Evolutionary conservation across 139 green algal genomes (phyloP).

Genomic region (Micromonas pusilla): DNA sequence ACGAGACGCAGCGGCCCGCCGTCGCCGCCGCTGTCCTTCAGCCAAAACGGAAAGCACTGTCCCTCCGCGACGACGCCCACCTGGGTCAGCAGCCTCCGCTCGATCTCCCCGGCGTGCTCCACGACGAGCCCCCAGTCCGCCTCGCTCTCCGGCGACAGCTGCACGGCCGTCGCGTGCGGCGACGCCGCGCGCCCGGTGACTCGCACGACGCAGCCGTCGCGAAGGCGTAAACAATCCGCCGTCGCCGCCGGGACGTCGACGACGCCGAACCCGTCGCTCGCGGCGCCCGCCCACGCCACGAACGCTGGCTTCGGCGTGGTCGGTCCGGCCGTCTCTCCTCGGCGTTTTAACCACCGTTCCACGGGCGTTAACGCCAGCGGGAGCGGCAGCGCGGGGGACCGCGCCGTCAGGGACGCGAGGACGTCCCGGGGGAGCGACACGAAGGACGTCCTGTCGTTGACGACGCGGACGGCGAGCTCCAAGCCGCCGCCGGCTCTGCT

Average conservation of each 20-base stretch:
- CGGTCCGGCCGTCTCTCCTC: background rate
- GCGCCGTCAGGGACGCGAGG: background rate
- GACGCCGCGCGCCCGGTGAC: background rate
- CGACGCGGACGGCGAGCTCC: background rate
- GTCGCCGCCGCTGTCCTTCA: background rate
- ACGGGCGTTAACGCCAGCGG: background rate
- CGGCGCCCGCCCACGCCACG: background rate
- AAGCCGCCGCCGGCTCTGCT: background rate
- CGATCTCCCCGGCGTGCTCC: background rate
- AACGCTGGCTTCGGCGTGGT: no score
- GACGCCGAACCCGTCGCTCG: background rate
- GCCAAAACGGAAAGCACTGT: slow-evolving; percentile 3
- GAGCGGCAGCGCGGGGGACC: background rate
- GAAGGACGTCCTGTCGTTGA: background rate
- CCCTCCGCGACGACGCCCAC: background rate
- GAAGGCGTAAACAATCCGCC: background rate
- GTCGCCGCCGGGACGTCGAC: background rate
- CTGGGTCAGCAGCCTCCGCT: slow-evolving; percentile 1
- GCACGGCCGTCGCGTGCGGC: background rate
- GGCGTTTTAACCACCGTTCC: background rate
- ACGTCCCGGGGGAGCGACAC: background rate
- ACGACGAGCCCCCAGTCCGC: slow-evolving; percentile 9
- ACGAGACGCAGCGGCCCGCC: background rate
- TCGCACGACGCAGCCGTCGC: background rate
- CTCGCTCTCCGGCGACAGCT: background rate